Conservation (phyloP, 129 eudicot species). For the Dittrichia graveolens region DNA sequence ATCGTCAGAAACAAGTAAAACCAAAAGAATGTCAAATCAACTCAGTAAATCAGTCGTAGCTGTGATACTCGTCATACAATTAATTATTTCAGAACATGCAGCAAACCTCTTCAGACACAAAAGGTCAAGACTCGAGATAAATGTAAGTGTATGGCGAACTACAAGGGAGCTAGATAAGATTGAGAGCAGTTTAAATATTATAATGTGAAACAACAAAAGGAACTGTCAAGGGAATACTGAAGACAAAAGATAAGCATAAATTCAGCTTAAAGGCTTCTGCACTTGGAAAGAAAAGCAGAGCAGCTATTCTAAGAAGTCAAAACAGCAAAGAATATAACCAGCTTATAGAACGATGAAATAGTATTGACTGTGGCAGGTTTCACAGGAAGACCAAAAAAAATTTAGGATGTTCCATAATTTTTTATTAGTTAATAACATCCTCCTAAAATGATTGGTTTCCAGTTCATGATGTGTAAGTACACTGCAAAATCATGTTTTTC, state of each 20-base stretch:
- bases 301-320: neutral
- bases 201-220: slow-evolving; percentile 6
- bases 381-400: neutral
- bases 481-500: slow-evolving; percentile 8
- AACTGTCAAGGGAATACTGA: neutral
- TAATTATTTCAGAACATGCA: neutral
- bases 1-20: neutral
- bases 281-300: neutral
- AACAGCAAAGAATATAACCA: neutral
- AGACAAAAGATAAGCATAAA: neutral
- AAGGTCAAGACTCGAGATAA: neutral
- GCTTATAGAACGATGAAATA: neutral
- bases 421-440: slow-evolving; percentile 7
- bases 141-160: neutral
- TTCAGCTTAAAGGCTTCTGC: neutral
- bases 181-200: neutral
- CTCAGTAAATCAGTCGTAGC: neutral
- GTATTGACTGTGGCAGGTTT: neutral
- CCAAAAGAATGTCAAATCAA: neutral
- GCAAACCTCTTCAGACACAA: slow-evolving; percentile 7
- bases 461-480: neutral
- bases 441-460: neutral
- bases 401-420: neutral
- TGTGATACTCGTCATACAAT: neutral
- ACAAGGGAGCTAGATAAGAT: neutral